phyloP scores from a whole-genome alignment of 2,329 filamentous ascomycete genomes.

The Stagonosporopsis vannaccii region DNA sequence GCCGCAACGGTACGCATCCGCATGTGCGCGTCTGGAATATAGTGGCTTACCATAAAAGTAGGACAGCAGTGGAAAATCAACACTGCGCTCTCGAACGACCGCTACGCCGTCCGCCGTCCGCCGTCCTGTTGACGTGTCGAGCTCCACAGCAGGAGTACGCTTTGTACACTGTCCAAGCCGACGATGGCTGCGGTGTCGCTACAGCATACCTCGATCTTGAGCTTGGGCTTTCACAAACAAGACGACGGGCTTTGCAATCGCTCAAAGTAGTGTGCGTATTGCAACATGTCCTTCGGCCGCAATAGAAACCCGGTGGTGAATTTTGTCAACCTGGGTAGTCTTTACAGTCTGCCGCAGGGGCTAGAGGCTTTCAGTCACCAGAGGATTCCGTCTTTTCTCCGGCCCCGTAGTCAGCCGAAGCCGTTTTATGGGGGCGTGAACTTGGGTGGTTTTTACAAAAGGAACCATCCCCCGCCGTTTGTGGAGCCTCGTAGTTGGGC shows the following conservation, averaged over 20 bases:
- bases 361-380: neutral
- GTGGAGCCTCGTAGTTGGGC: slow-evolving; percentile 19
- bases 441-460: neutral
- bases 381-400: neutral
- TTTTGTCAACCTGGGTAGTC: slow-evolving; percentile 25
- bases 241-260: neutral
- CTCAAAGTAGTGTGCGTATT: neutral
- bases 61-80: neutral
- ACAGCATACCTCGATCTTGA: neutral
- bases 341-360: slow-evolving; percentile 6
- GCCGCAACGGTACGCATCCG: neutral
- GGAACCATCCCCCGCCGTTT: too few species aligned
- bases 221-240: neutral
- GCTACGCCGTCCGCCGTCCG: neutral
- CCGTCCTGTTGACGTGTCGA: neutral
- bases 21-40: neutral
- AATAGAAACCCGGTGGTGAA: slow-evolving; percentile 1
- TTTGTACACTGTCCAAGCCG: neutral
- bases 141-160: neutral
- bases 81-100: neutral
- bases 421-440: neutral
- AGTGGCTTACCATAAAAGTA: neutral
- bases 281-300: neutral
- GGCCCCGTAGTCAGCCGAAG: neutral
- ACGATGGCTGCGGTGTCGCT: neutral